Conservation (phyloP, 2,329 filamentous ascomycete species). For the Ascomycota sp. region DNA sequence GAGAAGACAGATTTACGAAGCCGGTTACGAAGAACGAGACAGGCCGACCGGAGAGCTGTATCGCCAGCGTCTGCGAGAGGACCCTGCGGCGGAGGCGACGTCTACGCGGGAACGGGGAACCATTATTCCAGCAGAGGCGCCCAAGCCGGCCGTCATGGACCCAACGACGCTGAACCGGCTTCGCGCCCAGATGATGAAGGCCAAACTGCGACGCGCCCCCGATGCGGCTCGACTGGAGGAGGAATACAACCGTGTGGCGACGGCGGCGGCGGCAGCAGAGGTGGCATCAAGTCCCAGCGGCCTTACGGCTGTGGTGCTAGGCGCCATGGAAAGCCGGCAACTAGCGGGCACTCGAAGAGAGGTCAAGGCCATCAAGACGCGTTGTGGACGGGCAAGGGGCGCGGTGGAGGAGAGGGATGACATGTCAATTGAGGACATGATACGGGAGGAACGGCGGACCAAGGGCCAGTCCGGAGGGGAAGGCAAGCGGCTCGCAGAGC, state of each 20-base stretch:
- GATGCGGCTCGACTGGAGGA: slow-evolving; percentile 60
- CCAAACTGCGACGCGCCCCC: slow-evolving; percentile 61
- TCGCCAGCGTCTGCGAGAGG: slow-evolving; percentile 48
- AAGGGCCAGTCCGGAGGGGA: slow-evolving; percentile 61
- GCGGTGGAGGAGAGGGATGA: slow-evolving; percentile 80
- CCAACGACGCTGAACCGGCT: slow-evolving; percentile 71
- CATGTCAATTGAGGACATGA: slow-evolving; percentile 94
- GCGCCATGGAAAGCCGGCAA: slow-evolving; percentile 76
- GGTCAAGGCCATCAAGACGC: slow-evolving; percentile 58
- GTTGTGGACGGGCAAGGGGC: slow-evolving; percentile 66
- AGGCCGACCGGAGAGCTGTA: slow-evolving; percentile 79
- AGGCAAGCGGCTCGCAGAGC: slow-evolving; percentile 64
- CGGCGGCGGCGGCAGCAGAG: slow-evolving; percentile 33
- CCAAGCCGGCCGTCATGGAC: slow-evolving; percentile 32
- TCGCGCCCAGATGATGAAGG: slow-evolving; percentile 89
- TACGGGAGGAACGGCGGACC: slow-evolving; percentile 78
- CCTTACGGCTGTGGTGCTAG: slow-evolving; percentile 58
- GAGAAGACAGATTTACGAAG: slow-evolving; percentile 60
- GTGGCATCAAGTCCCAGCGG: slow-evolving; percentile 38
- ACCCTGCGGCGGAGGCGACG: slow-evolving; percentile 17
- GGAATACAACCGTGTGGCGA: slow-evolving; percentile 61
- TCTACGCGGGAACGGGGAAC: slow-evolving; percentile 28
- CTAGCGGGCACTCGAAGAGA: slow-evolving; percentile 55
- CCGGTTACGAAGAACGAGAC: slow-evolving; percentile 65
- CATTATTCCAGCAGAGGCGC: slow-evolving; percentile 31